Base-by-base conservation (phyloP, 768 basidiomycete genomes). In the Plicaturopsis crispa region DNA sequence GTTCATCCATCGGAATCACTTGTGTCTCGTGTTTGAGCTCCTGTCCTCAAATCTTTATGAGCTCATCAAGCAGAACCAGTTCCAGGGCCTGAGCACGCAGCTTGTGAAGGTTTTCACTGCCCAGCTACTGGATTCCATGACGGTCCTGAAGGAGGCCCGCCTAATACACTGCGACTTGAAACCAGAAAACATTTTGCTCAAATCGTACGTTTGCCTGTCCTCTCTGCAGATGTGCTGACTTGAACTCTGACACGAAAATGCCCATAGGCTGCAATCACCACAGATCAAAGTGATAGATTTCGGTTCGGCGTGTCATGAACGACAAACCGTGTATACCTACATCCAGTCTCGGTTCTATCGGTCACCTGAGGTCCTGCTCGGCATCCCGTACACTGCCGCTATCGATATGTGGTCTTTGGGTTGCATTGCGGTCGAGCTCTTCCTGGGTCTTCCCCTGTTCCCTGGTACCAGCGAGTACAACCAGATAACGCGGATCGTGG, bases 371-470 rank as follows among this genome's bases (percentile, higher is more conserved):
- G 96, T 99, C 13, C 72, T 99, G 20, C 70, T 99, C 18, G 92
- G 92, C 11, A 80, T 97, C 58, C 81, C 92, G 10, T 98, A 99
- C 59, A 93, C 84, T 17, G 80, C 91, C 8, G 71, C 89, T 8
- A 98, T 99, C 62, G 96, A 99, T 60, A 97, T 99, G 92, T 99
- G 96, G 96, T 93, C 89, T 13, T 64, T 99, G 42, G 96, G 96
- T 3, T 98, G 96, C 55, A 99, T 99, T 44, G 96, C 93, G 4
- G 94, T 98, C 20, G 96, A 99, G 57, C 77, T 98, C 26, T 99
- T 98, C 72, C 69, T 98, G 33, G 96, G 96, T 5, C 58, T 99
- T 37, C 96, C 96, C 6, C 67, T 98, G 12, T 99, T 99, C 64
- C 96, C 96, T 3, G 96, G 96, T 17, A 98, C 96, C 24, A 96